Base-by-base conservation (phyloP, 2,329 filamentous ascomycete species). In the Aspergillus aculeatinus region DNA sequence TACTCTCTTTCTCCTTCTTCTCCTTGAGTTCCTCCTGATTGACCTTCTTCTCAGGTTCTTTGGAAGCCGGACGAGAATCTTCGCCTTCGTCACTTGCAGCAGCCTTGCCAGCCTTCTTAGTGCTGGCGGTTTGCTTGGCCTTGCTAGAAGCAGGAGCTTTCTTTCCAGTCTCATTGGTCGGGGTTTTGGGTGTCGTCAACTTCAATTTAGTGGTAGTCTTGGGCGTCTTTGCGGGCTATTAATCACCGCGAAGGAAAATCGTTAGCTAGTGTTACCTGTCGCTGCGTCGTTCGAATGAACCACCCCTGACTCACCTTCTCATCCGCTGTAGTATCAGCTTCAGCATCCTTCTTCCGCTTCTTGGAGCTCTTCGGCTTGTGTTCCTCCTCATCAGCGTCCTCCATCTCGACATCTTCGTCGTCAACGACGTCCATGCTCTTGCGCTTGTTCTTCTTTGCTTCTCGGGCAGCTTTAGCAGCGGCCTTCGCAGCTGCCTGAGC, bases 331-430 rank as follows among this genome's bases (percentile, higher is more conserved):
- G 81, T 90, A 57, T 88, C 85, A 61, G 81, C 83, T 44, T 85
- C 86, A 1, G 77, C 80, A 23, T 81, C 82, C 71, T 91, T 89
- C 85, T 96, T 96, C 69, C 92, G 89, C 84, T 96, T 96, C 85
- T 89, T 90, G 7, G 78, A 78, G 53, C 78, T 78, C 72, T 84
- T 85, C 6, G 83, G 72, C 71, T 83, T 83, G 74, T 84, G 83
- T 25, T 75, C 68, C 35, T 80, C 71, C 31, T 76, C 76, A 21
- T 76, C 74, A 25, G 72, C 81, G 27, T 79, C 80, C 66, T 65
- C 78, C 72, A 78, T 82, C 60, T 85, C 83, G 27, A 88, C 86
- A 35, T 85, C 82, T 39, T 83, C 82, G 23, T 82, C 84, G 51
- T 81, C 81, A 9, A 76, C 80, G 60, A 79, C 76, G 23, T 75